phyloP scores from a whole-genome alignment of 2,329 filamentous ascomycete genomes.

The Stachybotrys chartarum region DNA sequence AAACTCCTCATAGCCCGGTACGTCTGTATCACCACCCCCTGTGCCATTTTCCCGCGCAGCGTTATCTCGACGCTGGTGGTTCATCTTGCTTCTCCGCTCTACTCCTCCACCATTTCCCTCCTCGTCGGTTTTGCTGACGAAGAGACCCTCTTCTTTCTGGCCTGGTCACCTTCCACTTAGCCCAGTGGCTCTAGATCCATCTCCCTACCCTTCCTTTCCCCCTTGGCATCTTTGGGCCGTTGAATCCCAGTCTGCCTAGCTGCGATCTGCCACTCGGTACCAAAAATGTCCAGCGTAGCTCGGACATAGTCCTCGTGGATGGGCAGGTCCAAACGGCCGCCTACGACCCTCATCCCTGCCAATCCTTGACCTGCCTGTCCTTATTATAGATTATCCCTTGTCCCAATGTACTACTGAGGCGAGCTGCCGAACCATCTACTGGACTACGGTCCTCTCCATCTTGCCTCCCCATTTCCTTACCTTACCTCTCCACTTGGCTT shows the following conservation, averaged over 20 bases:
- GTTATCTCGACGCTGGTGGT: background rate
- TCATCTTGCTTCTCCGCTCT: background rate
- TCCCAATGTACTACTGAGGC: background rate
- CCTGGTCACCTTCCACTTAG: background rate
- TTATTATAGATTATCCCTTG: background rate
- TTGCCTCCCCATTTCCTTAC: background rate
- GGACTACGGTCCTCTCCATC: background rate
- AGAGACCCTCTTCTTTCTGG: background rate
- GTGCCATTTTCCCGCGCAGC: background rate
- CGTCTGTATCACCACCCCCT: background rate
- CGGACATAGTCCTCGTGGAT: background rate
- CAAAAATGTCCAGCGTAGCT: too few relatives aligned
- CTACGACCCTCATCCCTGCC: background rate
- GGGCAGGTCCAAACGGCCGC: background rate
- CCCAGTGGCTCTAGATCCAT: background rate
- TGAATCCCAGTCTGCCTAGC: background rate
- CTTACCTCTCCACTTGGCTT: background rate
- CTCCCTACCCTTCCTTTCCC: background rate
- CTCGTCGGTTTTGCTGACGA: background rate
- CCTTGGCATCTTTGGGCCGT: background rate
- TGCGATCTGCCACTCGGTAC: background rate
- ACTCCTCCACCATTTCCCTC: background rate
- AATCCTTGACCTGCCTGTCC: background rate
- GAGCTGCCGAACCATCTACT: background rate
- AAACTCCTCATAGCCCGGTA: background rate